These are phyloP conservation scores for Populus euphratica DNA, from an alignment of 345 rosid species.

Conservation along the genomic window DNA sequence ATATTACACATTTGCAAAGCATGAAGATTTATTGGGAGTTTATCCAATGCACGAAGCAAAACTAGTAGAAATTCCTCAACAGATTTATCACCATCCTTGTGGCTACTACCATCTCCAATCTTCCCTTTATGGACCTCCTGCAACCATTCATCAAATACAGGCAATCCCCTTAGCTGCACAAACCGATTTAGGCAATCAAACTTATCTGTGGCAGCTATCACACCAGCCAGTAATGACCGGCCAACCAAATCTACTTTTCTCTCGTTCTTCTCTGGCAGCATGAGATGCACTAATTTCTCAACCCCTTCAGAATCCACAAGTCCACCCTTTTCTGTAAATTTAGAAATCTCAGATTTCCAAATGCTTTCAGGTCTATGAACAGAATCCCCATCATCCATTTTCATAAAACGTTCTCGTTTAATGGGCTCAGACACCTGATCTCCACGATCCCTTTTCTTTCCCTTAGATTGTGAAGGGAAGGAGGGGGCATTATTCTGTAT, in stretches of 20 bases:
- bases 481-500: constrained; percentile 54
- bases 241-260: constrained; percentile 64
- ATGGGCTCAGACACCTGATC: constrained; percentile 71
- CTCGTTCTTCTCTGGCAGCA: constrained; percentile 62
- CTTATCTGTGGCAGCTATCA: constrained; percentile 75
- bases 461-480: constrained; percentile 64
- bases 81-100: constrained; percentile 59
- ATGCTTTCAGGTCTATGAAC: constrained; percentile 50
- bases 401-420: constrained; percentile 58
- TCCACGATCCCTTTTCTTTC: constrained; percentile 85
- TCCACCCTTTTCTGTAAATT: constrained; percentile 74
- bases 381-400: constrained; percentile 63
- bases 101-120: constrained; percentile 58
- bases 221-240: constrained; percentile 64
- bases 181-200: constrained; percentile 70
- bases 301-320: constrained; percentile 74
- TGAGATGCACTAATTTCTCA: constrained; percentile 75
- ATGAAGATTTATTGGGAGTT: constrained; percentile 81
- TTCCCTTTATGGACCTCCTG: constrained; percentile 93
- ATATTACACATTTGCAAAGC: constrained; percentile 86
- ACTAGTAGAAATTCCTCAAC: constrained; percentile 69
- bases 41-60: constrained; percentile 87
- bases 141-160: constrained; percentile 92
- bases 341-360: constrained; percentile 63
- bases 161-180: constrained; percentile 79